phyloP scores from a whole-genome alignment of 2,329 filamentous ascomycete species.

The Thielaviopsis populi region DNA sequence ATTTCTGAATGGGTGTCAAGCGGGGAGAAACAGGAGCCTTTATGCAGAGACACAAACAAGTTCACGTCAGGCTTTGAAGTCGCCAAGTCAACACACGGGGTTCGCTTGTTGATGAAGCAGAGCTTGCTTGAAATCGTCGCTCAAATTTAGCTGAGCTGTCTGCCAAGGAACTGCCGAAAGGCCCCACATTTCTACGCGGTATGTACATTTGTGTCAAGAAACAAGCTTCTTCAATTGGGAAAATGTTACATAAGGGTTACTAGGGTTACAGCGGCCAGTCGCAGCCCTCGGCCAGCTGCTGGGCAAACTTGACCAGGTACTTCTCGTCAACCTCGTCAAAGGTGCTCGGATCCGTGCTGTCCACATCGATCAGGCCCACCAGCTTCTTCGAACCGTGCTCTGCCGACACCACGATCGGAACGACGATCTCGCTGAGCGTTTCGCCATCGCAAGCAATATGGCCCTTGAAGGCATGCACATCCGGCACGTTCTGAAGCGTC shows the following conservation, averaged over 20 bases:
- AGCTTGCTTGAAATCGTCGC: not conserved
- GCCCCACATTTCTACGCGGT: not conserved
- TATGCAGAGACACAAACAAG: too few species aligned
- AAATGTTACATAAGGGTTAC: not conserved
- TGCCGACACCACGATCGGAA: slow-evolving; percentile 43
- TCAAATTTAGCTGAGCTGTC: not conserved
- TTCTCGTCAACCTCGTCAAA: slow-evolving; percentile 54
- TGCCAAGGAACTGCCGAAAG: not conserved
- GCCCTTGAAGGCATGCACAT: slow-evolving; percentile 61
- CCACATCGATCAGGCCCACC: slow-evolving; percentile 65
- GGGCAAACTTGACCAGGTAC: slow-evolving; percentile 51
- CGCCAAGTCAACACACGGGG: too few species aligned
- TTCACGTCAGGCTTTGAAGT: too few species aligned
- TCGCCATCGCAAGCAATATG: slow-evolving; percentile 71
- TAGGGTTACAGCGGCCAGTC: slow-evolving; percentile 37
- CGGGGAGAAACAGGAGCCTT: not conserved
- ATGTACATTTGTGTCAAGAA: not conserved
- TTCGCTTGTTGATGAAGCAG: too few species aligned
- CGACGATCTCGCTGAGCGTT: slow-evolving; percentile 67
- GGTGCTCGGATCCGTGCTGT: slow-evolving; percentile 51
- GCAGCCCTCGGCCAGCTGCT: slow-evolving; percentile 42
- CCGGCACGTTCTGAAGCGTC: slow-evolving; percentile 49
- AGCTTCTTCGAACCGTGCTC: slow-evolving; percentile 29
- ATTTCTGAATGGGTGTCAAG: not conserved
- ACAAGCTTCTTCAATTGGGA: too few species aligned